Evolutionary conservation across 108 stramenopile species (phyloP).

Genomic region (Parietichytrium sp.): DNA sequence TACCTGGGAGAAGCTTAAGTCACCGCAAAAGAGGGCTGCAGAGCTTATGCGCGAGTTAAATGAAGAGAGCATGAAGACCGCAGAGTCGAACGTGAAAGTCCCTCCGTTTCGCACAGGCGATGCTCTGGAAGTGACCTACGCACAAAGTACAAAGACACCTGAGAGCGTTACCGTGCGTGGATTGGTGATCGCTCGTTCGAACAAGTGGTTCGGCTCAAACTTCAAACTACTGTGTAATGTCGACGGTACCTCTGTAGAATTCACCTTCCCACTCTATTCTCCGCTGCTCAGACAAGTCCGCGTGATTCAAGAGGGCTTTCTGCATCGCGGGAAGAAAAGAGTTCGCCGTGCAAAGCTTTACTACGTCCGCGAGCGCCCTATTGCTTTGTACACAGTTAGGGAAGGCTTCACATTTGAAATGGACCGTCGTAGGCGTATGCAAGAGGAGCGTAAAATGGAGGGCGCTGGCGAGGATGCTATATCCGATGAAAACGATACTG

Average conservation of each 20-base stretch:
- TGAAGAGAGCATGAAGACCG: neutral
- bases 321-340: neutral
- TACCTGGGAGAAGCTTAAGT: neutral
- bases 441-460: too few relatives aligned
- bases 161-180: neutral
- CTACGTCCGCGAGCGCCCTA: neutral
- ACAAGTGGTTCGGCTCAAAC: neutral
- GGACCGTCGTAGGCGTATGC: too few relatives aligned
- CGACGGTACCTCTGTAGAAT: slow-evolving; percentile 18
- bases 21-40: neutral
- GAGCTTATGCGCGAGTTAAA: neutral
- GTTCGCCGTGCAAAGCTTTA: slow-evolving; percentile 10
- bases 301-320: slow-evolving; percentile 7
- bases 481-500: too few relatives aligned
- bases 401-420: too few relatives aligned
- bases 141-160: neutral
- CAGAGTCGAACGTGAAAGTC: neutral
- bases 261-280: slow-evolving; percentile 28
- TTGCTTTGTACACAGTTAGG: slow-evolving; percentile 4
- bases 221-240: neutral
- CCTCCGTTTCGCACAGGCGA: neutral
- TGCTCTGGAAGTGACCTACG: neutral
- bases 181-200: neutral
- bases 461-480: too few relatives aligned
- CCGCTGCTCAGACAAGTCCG: neutral